Percentiles rank a stretch among this genome's conserved stretches.
Conservation (phyloP, 192 early-diverging fungal species). For the Backusella parvicylindrica region DNA sequence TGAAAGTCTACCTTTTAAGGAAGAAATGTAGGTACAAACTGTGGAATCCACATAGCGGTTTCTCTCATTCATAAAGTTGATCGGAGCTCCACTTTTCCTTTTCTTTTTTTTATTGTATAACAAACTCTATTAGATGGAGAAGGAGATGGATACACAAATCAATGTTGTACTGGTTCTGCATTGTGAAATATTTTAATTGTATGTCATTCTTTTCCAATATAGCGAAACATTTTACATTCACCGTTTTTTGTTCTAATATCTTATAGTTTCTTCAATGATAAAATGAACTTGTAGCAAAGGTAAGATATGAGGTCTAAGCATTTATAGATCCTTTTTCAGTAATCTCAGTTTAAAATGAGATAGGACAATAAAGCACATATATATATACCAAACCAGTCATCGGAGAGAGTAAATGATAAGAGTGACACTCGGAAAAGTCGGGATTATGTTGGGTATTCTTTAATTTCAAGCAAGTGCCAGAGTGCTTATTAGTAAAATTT, state of each 20-base stretch:
- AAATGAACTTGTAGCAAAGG: background rate
- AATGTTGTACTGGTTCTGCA: conserved; percentile 9
- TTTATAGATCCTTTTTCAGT: background rate
- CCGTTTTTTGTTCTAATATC: background rate
- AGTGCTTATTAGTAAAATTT: background rate
- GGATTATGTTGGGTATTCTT: background rate
- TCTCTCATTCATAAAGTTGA: background rate
- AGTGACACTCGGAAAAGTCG: conserved; percentile 13
- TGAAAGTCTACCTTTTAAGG: conserved; percentile 1
- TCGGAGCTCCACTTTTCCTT: background rate
- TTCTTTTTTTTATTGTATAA: background rate
- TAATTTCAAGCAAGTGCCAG: background rate
- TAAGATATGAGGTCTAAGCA: background rate
- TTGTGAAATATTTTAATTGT: conserved; percentile 13
- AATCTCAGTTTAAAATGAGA: background rate
- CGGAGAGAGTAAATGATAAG: conserved; percentile 1
- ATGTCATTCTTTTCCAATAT: conserved; percentile 2
- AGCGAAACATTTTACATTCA: background rate
- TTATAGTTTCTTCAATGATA: background rate
- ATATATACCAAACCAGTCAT: background rate
- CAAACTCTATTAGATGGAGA: background rate
- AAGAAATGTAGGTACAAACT: background rate
- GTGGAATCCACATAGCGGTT: background rate
- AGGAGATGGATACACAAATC: conserved; percentile 10
- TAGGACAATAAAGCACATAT: background rate